Evolutionary conservation across 2,329 filamentous ascomycete genomes (phyloP), one percentile per base, ranked within the genome.

Genomic region (Pestalotiopsis sp.): DNA sequence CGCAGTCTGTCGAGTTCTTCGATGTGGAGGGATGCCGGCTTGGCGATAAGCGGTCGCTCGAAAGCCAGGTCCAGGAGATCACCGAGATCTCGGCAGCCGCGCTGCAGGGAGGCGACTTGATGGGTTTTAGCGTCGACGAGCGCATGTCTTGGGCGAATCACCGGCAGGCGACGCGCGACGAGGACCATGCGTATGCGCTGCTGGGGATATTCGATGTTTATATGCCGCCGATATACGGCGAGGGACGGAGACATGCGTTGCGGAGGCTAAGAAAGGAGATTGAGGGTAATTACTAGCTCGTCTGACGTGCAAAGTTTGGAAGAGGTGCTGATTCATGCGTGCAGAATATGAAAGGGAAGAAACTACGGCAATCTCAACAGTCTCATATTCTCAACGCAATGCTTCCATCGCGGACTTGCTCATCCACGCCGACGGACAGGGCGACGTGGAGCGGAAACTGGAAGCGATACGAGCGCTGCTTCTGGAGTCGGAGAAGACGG

Each of bases 1-100:
- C 76, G 5, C 14, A 20, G 58, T 69, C 57, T 4, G 73, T 78
- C 39, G 73, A 74, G 36, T 79, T 79, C 70, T 79, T 74, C 56
- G 65, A 70, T 9, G 23, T 61, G 7, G 73, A 75, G 2, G 64
- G 72, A 17, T 36, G 25, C 13, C 63, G 57, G 3, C 69, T 79
- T 11, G 76, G 77, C 25, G 68, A 72, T 58, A 78, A 77, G 66
- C 65, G 11, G 25, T 71, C 69, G 23, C 71, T 77, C 14, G 69
- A 70, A 61, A 31, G 70, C 20, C 38, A 68, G 11, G 72, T 78
- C 45, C 69, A 74, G 61, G 62, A 73, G 13, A 70, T 75, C 2
- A 79, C 75, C 11, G 67, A 65, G 0, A 76, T 78, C 38, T 58
- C 70, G 14, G n/a, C 68, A 23, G 13, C 27, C 11, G 72, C 71